Base-by-base conservation (phyloP, 345 rosid genomes). In the Acer campestre region DNA sequence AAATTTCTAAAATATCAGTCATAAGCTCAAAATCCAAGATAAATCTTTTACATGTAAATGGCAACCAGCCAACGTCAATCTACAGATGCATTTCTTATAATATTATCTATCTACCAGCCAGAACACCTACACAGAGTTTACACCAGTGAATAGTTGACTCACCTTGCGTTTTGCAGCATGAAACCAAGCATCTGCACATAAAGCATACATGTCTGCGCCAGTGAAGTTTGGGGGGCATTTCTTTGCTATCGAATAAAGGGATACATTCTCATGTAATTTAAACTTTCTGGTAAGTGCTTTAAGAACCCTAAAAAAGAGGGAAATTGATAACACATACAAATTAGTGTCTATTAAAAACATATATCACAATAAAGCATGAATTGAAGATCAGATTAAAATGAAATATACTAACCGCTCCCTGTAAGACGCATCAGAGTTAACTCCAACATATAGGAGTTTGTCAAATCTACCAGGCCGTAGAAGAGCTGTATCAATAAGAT, bases 141-240 rank as follows among this genome's bases (percentile, higher is more conserved):
- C 27, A 65, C 59, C 48, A 16, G 55, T 53, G 58, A 18, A 66
- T 14, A 27, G 72, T 51, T 53, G 70, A 78, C 87, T 69, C 67
- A 91, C 99, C 95, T 89, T 90, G 59, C 91, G 87, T 84, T 93
- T 93, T 83, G 98, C 99, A 75, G 98, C 99, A 61, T 92, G 91
- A 87, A 95, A 94, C 99, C 99, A 95, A 81, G 99, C 99, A 88
- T 95, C 99, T 3, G 99, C 97, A 82, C 99, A 94, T 65, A 95
- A 85, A 69, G 99, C 99, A 64, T 95, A 95, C 98, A 92, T 91
- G 84, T 95, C 99, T 64, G 99, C 99, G 25, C 99, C 99, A 31
- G 99, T 96, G 83, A 96, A 94, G 82, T 86, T 96, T 51, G 88
- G 84, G 38, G 99, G 97, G 85, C 99, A 95, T 82, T 85, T 91